Evolutionary conservation across 306 rosid species (phyloP).

Genomic region (Pyrus betulifolia): DNA sequence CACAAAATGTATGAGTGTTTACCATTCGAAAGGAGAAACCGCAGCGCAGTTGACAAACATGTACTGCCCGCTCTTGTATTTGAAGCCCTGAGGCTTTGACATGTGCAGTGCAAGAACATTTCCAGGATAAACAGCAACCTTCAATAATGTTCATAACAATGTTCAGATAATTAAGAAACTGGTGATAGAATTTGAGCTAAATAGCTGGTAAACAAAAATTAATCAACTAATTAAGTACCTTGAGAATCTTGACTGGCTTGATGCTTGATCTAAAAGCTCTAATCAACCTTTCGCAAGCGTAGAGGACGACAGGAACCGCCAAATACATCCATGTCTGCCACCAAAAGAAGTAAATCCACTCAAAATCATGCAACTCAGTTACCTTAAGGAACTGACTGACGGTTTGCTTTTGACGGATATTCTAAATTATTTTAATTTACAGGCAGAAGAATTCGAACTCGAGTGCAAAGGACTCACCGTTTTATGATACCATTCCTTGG

Average conservation of each 20-base stretch:
- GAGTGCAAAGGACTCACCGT: constrained; percentile 24
- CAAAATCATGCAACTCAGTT: not conserved
- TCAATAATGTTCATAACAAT: not conserved
- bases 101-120: constrained; percentile 47
- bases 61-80: constrained; percentile 55
- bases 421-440: too few species aligned
- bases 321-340: constrained; percentile 58
- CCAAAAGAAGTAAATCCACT: not conserved
- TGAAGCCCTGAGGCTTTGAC: constrained; percentile 53
- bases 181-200: not conserved
- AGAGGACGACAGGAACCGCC: constrained; percentile 42
- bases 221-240: constrained; percentile 19
- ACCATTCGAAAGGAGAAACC: constrained; percentile 56
- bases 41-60: constrained; percentile 54
- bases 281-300: constrained; percentile 39
- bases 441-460: not conserved
- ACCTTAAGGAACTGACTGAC: not conserved
- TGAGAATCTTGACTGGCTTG: constrained; percentile 47
- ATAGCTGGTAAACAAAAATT: not conserved
- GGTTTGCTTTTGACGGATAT: not conserved
- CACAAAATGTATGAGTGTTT: not conserved
- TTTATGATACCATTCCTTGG: constrained; percentile 45
- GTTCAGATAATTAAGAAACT: not conserved
- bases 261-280: constrained; percentile 50
- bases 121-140: constrained; percentile 57